These are phyloP conservation scores for Colletotrichum limetticola DNA, from an alignment of 2,329 filamentous ascomycete species.

Conservation along the genomic window DNA sequence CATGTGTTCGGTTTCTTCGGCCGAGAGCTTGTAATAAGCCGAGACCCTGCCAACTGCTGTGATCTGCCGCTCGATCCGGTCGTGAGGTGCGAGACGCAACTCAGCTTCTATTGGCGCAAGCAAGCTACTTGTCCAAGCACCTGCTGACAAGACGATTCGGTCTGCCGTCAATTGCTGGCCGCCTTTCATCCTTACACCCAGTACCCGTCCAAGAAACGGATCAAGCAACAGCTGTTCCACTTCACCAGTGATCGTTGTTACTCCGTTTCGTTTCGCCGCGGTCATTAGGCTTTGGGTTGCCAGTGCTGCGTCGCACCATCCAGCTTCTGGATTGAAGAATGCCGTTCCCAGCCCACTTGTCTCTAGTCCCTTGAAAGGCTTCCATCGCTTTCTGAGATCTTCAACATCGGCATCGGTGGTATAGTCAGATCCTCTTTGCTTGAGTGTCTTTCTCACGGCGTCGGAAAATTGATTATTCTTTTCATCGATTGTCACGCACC, in stretches of 20 bases:
- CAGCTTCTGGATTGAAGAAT: slow-evolving; percentile 26
- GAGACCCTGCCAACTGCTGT: slow-evolving; percentile 21
- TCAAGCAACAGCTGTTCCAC: slow-evolving; percentile 3
- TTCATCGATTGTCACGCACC: slow-evolving; percentile 14
- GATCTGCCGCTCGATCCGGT: slow-evolving; percentile 19
- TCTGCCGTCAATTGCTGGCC: slow-evolving; percentile 47
- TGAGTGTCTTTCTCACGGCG: not conserved
- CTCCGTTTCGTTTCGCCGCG: slow-evolving; percentile 9
- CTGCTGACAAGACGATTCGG: slow-evolving; percentile 64
- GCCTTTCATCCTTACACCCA: not conserved
- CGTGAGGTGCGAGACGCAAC: not conserved
- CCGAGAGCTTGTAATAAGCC: slow-evolving; percentile 12
- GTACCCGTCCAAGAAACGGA: not conserved
- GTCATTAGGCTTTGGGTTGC: slow-evolving; percentile 20
- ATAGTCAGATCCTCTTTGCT: slow-evolving; percentile 23
- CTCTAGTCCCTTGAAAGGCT: not conserved
- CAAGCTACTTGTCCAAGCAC: slow-evolving; percentile 65
- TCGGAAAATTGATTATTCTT: not conserved
- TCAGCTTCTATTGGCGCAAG: slow-evolving; percentile 40
- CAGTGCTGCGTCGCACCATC: slow-evolving; percentile 20
- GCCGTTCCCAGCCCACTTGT: not conserved
- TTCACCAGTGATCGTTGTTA: slow-evolving; percentile 7
- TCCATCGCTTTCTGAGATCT: not conserved
- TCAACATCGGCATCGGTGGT: not conserved
- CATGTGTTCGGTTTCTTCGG: not conserved